A percentile compares a stretch with the other conserved stretches of the same genome.
phyloP scores from a whole-genome alignment of 805 yeast genomes.

The Wickerhamiella spandovensis region DNA sequence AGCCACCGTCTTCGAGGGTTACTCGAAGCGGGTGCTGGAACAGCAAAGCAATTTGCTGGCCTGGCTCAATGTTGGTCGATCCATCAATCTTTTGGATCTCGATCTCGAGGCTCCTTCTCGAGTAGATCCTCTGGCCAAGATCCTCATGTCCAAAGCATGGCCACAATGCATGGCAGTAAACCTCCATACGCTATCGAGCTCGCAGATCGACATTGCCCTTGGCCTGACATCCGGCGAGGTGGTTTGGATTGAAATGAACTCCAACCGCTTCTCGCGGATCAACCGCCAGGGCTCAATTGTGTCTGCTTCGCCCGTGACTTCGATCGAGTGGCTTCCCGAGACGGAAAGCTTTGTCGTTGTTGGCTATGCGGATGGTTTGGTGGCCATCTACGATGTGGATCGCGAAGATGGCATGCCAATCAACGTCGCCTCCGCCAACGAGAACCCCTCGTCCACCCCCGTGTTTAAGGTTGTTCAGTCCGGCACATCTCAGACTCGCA shows the following conservation, averaged over 20 bases:
- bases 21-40: not conserved
- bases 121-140: conserved; percentile 26
- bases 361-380: conserved; percentile 52
- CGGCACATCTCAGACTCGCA: not conserved
- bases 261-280: conserved; percentile 36
- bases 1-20: not conserved
- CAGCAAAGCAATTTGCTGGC: not conserved
- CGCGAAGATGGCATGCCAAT: conserved; percentile 30
- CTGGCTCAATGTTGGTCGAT: conserved; percentile 1
- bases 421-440: not conserved
- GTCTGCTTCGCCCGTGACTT: conserved; percentile 30
- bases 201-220: conserved; percentile 36
- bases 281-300: conserved; percentile 37
- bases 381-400: conserved; percentile 38
- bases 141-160: conserved; percentile 28
- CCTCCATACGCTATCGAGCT: conserved; percentile 19
- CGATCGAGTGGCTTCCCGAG: conserved; percentile 35
- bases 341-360: conserved; percentile 35
- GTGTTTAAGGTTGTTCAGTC: not conserved
- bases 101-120: conserved; percentile 18
- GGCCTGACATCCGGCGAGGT: conserved; percentile 62
- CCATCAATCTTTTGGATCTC: conserved; percentile 1
- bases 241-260: conserved; percentile 42
- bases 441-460: not conserved
- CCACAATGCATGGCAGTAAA: conserved; percentile 28